Evolutionary conservation across 2,329 filamentous ascomycete genomes (phyloP).

Genomic region (Orbilia brochopaga): DNA sequence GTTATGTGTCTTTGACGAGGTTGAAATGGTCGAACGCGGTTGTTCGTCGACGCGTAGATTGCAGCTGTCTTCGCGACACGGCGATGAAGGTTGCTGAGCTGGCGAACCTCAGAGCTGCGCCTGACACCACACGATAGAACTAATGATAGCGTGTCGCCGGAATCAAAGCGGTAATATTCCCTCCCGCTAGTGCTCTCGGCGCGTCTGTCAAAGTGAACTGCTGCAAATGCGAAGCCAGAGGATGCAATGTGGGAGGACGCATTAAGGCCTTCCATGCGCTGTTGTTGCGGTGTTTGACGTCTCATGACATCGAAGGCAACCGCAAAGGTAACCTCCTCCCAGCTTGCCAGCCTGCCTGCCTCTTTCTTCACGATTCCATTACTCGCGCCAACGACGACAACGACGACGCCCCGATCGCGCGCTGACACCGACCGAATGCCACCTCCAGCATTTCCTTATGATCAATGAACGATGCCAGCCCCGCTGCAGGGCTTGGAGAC

Average conservation of each 20-base stretch:
- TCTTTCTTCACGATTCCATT: background rate
- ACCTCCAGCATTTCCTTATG: constrained; percentile 44
- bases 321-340: background rate
- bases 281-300: too few species aligned
- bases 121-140: too few species aligned
- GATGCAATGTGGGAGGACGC: too few species aligned
- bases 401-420: constrained; percentile 6
- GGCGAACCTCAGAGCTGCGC: too few species aligned
- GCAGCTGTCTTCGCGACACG: background rate
- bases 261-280: too few species aligned
- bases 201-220: too few species aligned
- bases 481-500: constrained; percentile 50
- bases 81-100: too few species aligned
- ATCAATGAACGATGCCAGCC: constrained; percentile 52
- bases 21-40: constrained; percentile 24
- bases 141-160: too few species aligned
- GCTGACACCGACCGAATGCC: constrained; percentile 17
- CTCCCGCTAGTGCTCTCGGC: too few species aligned
- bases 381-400: constrained; percentile 1
- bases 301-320: background rate
- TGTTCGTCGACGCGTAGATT: constrained; percentile 30
- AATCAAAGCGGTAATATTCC: too few species aligned
- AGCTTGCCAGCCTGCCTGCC: too few species aligned
- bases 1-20: constrained; percentile 13
- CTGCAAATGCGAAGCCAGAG: too few species aligned